Conservation (phyloP, 768 basidiomycete species). For the Tricholoma flavovirens region DNA sequence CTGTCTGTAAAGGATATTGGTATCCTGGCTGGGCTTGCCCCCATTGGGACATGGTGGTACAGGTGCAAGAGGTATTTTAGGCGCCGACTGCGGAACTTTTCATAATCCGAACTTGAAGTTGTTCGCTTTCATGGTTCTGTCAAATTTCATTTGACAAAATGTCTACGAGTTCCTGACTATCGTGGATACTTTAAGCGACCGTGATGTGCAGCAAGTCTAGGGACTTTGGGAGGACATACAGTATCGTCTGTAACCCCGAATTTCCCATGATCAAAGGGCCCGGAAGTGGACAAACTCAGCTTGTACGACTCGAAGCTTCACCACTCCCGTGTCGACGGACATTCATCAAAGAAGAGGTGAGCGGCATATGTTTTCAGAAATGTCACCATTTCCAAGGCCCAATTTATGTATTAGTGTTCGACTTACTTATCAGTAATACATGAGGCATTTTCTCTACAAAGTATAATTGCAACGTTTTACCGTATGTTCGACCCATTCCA, state of each 20-base stretch:
- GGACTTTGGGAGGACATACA: background rate
- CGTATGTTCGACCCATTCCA: background rate
- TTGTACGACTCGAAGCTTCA: background rate
- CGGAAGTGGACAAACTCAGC: no score
- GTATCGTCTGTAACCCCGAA: background rate
- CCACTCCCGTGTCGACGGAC: background rate
- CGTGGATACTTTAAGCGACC: background rate
- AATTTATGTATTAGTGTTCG: background rate
- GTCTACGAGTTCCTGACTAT: background rate
- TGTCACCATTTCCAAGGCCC: no score
- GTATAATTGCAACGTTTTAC: background rate
- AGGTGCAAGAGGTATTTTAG: slow-evolving; percentile 17
- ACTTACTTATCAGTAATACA: background rate
- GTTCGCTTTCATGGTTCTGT: no score
- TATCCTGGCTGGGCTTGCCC: slow-evolving; percentile 58
- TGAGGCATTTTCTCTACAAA: background rate
- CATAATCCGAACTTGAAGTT: background rate
- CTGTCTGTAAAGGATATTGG: slow-evolving; percentile 74
- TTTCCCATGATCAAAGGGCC: background rate
- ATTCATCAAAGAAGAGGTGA: no score
- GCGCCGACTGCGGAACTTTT: slow-evolving; percentile 21
- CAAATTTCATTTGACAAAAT: no score
- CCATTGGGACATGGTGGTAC: slow-evolving; percentile 69
- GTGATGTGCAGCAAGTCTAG: background rate
- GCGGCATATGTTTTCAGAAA: no score